phyloP scores from a whole-genome alignment of 768 basidiomycete species.

The Lentinula boryana region DNA sequence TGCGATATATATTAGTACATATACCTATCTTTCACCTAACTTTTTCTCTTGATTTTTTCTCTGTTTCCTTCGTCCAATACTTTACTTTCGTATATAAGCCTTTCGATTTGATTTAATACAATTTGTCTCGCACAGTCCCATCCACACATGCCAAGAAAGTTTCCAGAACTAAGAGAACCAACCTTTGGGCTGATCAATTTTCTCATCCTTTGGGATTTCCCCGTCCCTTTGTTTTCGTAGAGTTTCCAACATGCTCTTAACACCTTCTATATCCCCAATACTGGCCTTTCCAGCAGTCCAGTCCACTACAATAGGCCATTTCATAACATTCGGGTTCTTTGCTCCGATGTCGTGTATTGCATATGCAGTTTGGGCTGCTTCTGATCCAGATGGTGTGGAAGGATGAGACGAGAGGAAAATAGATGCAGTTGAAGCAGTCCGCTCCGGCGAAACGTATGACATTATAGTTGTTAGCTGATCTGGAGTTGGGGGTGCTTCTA shows the following conservation, averaged over 20 bases:
- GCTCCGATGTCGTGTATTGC: conserved; percentile 45
- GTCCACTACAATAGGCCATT: conserved; percentile 77
- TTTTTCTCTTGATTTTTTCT: background rate
- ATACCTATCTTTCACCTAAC: background rate
- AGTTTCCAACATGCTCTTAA: conserved; percentile 59
- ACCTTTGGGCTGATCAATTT: conserved; percentile 6
- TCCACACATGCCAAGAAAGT: background rate
- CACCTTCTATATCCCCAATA: conserved; percentile 65
- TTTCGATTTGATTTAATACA: background rate
- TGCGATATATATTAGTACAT: background rate
- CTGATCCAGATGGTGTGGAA: conserved; percentile 29
- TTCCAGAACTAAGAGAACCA: conserved; percentile 4
- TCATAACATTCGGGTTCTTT: conserved; percentile 50
- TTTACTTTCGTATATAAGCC: background rate
- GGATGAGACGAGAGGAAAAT: conserved; percentile 64
- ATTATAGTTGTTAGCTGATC: conserved; percentile 68
- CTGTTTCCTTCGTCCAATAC: background rate
- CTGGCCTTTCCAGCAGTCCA: conserved; percentile 63
- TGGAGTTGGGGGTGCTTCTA: conserved; percentile 58
- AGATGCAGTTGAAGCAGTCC: conserved; percentile 15
- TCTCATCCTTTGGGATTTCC: conserved; percentile 37
- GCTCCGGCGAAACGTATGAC: conserved; percentile 43
- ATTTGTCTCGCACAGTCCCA: background rate
- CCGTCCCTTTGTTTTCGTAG: conserved; percentile 65
- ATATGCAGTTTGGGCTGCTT: conserved; percentile 16